A percentile compares a stretch with the other conserved stretches of the same genome.
These are phyloP conservation scores for Pleurotus tuber-regium DNA, from an alignment of 768 basidiomycete species.

Conservation along the genomic window DNA sequence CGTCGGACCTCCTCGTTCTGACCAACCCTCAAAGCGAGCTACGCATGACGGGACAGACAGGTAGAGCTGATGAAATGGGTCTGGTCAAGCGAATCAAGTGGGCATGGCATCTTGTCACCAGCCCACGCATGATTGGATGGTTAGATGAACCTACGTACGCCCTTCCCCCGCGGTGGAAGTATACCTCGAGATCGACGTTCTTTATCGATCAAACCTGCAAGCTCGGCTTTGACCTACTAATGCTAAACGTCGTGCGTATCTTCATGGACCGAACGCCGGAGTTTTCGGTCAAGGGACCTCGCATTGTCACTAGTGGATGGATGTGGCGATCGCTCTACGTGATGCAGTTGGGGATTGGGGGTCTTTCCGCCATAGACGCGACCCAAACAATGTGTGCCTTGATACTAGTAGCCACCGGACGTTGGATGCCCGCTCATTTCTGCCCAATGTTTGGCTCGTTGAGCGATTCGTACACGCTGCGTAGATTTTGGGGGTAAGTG, in stretches of 20 bases:
- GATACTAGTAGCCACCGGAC: background rate
- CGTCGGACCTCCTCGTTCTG: background rate
- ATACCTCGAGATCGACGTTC: background rate
- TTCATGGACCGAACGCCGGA: background rate
- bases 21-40: background rate
- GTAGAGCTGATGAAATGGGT: background rate
- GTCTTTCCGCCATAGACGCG: background rate
- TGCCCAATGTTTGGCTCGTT: slow-evolving; percentile 24
- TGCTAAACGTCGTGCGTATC: background rate
- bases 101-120: background rate
- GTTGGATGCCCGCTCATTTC: slow-evolving; percentile 22
- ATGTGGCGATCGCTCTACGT: background rate
- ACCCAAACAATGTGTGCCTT: background rate
- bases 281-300: background rate
- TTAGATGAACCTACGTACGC: background rate
- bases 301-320: background rate
- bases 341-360: background rate
- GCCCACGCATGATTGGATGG: slow-evolving; percentile 1
- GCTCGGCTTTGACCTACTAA: background rate
- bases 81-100: background rate
- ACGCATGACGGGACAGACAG: background rate
- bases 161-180: background rate
- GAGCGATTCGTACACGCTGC: slow-evolving; percentile 27
- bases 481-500: slow-evolving; percentile 34
- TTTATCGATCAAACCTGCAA: background rate